Conservation (phyloP, 805 yeast genomes). For the Cyberlindnera meyerae region DNA sequence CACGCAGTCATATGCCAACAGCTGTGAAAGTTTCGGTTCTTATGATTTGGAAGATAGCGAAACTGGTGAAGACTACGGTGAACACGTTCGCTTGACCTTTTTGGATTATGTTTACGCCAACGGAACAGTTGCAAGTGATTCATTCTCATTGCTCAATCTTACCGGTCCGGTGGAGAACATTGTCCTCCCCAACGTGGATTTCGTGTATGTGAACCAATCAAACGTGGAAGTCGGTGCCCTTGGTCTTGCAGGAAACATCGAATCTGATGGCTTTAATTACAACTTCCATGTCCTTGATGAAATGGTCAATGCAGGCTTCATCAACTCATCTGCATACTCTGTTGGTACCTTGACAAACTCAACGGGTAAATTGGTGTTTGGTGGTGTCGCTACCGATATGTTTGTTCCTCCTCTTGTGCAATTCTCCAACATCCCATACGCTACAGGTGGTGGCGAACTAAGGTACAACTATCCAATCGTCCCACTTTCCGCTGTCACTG, state of each 20-base stretch:
- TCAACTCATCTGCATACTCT: slow-evolving; percentile 41
- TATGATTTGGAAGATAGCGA: slow-evolving; percentile 9
- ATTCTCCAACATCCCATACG: slow-evolving; percentile 46
- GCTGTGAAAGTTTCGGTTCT: slow-evolving; percentile 16
- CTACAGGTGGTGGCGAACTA: slow-evolving; percentile 15
- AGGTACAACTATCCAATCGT: slow-evolving; percentile 40
- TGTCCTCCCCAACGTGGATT: slow-evolving; percentile 27
- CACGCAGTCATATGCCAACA: background rate
- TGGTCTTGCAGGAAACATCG: slow-evolving; percentile 37
- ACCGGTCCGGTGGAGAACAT: slow-evolving; percentile 1
- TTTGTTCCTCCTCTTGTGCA: slow-evolving; percentile 42
- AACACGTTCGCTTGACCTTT: slow-evolving; percentile 4
- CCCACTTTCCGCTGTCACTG: slow-evolving; percentile 41
- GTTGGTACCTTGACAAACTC: slow-evolving; percentile 27
- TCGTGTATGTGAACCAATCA: slow-evolving; percentile 36
- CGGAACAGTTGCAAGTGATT: slow-evolving; percentile 19
- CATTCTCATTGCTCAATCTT: slow-evolving; percentile 1
- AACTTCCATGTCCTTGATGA: slow-evolving; percentile 28
- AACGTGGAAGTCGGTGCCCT: slow-evolving; percentile 37
- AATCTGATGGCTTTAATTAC: background rate
- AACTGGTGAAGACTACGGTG: background rate
- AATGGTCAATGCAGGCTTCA: slow-evolving; percentile 27
- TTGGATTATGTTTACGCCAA: slow-evolving; percentile 16
- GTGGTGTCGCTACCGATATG: slow-evolving; percentile 49
- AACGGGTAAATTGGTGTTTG: slow-evolving; percentile 43